These are phyloP conservation scores for Hsuehochloa calcarea DNA, from an alignment of 176 grass and related monocot genomes.

Conservation along the genomic window DNA sequence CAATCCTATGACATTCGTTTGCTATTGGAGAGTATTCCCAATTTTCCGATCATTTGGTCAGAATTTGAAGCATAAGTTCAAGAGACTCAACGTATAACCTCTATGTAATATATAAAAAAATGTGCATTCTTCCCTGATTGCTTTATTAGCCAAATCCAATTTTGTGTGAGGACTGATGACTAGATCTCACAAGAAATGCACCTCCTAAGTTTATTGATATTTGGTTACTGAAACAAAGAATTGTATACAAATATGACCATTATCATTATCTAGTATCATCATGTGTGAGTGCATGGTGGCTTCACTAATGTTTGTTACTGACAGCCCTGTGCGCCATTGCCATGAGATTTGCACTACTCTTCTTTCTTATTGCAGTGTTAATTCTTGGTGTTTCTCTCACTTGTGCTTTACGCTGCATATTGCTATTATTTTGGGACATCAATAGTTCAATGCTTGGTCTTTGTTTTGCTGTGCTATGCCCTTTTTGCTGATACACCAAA, in stretches of 20 bases:
- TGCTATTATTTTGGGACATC: slow-evolving; percentile 8
- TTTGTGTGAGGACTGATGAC: neutral
- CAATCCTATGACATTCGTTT: neutral
- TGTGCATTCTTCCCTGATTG: slow-evolving; percentile 7
- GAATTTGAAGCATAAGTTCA: neutral
- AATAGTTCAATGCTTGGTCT: slow-evolving; percentile 15
- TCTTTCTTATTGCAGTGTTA: slow-evolving; percentile 2
- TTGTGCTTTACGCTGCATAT: slow-evolving; percentile 13
- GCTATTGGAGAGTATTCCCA: neutral
- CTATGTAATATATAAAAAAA: neutral
- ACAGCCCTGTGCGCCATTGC: neutral
- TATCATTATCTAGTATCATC: neutral
- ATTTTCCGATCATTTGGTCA: neutral
- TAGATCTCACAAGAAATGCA: neutral
- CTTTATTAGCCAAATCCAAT: neutral
- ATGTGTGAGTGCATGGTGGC: neutral
- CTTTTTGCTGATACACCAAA: slow-evolving; percentile 70
- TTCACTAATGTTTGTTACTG: neutral
- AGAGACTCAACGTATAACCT: neutral
- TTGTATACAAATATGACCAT: neutral
- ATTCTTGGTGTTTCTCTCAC: neutral
- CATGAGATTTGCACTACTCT: neutral
- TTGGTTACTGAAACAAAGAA: neutral
- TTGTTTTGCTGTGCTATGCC: slow-evolving; percentile 21
- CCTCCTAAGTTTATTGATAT: neutral